These are phyloP conservation scores for Pichia sp. DNA, from an alignment of 1,139 yeast species.

Conservation along the genomic window DNA sequence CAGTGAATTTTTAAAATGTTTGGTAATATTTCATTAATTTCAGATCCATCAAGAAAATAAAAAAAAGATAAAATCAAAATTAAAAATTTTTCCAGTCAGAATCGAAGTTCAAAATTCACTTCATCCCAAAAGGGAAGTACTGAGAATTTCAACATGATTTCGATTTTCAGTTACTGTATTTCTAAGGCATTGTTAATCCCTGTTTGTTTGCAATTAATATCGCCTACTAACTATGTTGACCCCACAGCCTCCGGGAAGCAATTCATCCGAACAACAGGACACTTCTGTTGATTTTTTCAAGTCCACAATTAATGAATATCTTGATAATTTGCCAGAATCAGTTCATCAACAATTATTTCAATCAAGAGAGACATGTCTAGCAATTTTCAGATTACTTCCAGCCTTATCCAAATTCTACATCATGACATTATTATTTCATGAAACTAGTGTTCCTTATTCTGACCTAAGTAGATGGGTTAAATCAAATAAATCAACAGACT, in stretches of 20 bases:
- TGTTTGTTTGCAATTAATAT: neutral
- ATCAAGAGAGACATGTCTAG: slow-evolving; percentile 89
- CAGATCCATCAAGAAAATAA: neutral
- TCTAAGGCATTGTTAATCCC: neutral
- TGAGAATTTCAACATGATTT: neutral
- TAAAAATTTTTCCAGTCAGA: slow-evolving; percentile 3
- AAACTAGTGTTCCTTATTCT: slow-evolving; percentile 58
- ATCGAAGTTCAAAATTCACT: neutral
- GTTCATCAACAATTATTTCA: slow-evolving; percentile 74
- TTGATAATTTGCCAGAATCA: slow-evolving; percentile 81
- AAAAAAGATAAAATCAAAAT: neutral
- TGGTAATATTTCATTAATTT: neutral
- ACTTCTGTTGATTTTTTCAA: slow-evolving; percentile 36
- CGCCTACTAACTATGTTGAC: neutral
- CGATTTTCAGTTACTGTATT: neutral
- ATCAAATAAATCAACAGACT: slow-evolving; percentile 11
- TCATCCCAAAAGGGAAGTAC: neutral
- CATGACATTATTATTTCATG: slow-evolving; percentile 81
- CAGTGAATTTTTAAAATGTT: neutral
- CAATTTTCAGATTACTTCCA: slow-evolving; percentile 82
- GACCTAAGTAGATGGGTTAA: slow-evolving; percentile 71
- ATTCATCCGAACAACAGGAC: neutral
- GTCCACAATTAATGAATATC: slow-evolving; percentile 79
- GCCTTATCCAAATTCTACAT: slow-evolving; percentile 83
- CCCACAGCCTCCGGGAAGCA: slow-evolving; percentile 6